phyloP scores from a whole-genome alignment of 352 stramenopile species.

The Phytophthora capsici region DNA sequence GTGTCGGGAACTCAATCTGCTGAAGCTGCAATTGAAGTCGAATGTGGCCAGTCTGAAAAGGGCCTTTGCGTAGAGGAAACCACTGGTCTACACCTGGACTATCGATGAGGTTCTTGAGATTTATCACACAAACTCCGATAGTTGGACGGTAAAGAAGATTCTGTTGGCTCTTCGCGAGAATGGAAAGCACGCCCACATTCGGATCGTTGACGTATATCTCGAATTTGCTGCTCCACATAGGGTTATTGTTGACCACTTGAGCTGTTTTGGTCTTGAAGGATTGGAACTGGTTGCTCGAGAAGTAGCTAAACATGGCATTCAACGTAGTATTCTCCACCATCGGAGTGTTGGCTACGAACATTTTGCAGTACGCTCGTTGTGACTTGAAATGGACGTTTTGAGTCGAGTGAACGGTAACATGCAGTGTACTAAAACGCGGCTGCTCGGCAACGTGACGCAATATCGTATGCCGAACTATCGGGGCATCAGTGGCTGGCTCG shows the following conservation, averaged over 20 bases:
- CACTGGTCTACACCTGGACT: constrained; percentile 46
- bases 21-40: constrained; percentile 54
- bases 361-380: constrained; percentile 36
- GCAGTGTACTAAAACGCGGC: background rate
- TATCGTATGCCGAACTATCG: too few species aligned
- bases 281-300: constrained; percentile 27
- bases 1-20: constrained; percentile 13
- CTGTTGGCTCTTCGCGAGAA: constrained; percentile 65
- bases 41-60: constrained; percentile 39
- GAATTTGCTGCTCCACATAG: constrained; percentile 68
- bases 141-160: constrained; percentile 47
- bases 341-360: constrained; percentile 52
- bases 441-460: background rate
- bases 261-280: constrained; percentile 52
- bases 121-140: constrained; percentile 57
- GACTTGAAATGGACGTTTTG: background rate
- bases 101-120: constrained; percentile 44
- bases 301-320: constrained; percentile 13
- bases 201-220: constrained; percentile 51
- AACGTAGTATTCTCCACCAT: constrained; percentile 32
- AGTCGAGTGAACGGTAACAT: background rate
- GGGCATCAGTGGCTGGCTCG: too few species aligned
- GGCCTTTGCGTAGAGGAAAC: constrained; percentile 54
- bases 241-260: constrained; percentile 28
- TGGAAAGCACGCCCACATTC: constrained; percentile 48